phyloP scores from a whole-genome alignment of 139 green algal genomes.

The Volvox africanus region DNA sequence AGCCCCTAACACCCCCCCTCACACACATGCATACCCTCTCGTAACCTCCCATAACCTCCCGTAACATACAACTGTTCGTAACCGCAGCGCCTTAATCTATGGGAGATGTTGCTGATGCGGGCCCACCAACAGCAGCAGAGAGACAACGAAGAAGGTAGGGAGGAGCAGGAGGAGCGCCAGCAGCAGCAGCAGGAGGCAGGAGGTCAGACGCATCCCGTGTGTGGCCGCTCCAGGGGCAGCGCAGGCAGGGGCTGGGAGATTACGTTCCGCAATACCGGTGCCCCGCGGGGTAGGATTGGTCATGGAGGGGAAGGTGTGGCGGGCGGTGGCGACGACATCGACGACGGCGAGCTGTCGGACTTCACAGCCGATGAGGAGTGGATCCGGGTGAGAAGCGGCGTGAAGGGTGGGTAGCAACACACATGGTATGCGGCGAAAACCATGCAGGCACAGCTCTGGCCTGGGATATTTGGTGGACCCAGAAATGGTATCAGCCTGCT shows the following conservation, averaged over 20 bases:
- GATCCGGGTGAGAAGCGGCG: neutral
- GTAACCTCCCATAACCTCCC: too few species aligned
- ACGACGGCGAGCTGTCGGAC: constrained; percentile 44
- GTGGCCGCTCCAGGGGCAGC: too few species aligned
- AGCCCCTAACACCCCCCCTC: too few species aligned
- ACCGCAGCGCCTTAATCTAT: constrained; percentile 20
- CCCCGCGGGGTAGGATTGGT: neutral
- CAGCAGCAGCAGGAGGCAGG: neutral
- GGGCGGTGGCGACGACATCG: neutral
- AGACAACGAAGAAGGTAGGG: neutral
- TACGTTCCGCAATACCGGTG: neutral
- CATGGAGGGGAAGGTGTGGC: neutral
- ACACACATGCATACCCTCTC: neutral
- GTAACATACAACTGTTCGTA: neutral
- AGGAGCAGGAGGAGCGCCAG: neutral
- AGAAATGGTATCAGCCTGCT: too few species aligned
- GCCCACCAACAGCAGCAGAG: constrained; percentile 36
- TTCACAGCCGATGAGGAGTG: constrained; percentile 32
- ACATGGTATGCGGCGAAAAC: too few species aligned
- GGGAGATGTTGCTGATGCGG: constrained; percentile 17
- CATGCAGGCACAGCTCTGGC: too few species aligned
- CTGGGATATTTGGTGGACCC: too few species aligned
- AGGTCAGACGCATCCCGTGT: neutral
- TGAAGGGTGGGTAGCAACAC: neutral
- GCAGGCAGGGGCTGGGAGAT: neutral